phyloP scores from a whole-genome alignment of 116 monocot genomes.

The Papilionanthe hybrid region DNA sequence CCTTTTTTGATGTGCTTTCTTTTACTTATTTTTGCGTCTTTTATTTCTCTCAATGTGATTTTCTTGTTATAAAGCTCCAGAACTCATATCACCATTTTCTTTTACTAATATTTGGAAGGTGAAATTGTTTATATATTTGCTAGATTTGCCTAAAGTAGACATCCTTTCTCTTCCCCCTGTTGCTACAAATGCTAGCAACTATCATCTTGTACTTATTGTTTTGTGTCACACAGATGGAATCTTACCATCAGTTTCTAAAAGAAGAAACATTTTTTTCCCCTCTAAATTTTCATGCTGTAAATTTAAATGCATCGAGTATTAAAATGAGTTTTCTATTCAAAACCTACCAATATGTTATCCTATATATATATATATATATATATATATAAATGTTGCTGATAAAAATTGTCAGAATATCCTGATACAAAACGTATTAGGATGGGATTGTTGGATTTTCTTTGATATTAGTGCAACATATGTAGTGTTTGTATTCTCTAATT shows the following conservation, averaged over 20 bases:
- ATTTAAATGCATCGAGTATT: conserved; percentile 1
- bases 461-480: too few relatives aligned
- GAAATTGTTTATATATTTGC: background rate
- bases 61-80: too few relatives aligned
- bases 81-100: background rate
- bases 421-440: too few relatives aligned
- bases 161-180: background rate
- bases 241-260: background rate
- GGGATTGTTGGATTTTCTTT: too few relatives aligned
- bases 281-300: background rate
- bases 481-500: too few relatives aligned
- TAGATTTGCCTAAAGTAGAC: background rate
- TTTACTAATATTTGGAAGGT: background rate
- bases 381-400: too few relatives aligned
- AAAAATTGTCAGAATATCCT: too few relatives aligned
- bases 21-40: background rate
- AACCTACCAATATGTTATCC: background rate
- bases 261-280: background rate
- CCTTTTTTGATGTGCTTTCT: background rate
- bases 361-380: background rate
- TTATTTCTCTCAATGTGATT: too few relatives aligned
- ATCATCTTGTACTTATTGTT: background rate
- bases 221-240: background rate
- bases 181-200: background rate
- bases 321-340: background rate